Conservation (phyloP, 23 red algal genomes). For the Cyanidiococcus yangmingshanensis region DNA sequence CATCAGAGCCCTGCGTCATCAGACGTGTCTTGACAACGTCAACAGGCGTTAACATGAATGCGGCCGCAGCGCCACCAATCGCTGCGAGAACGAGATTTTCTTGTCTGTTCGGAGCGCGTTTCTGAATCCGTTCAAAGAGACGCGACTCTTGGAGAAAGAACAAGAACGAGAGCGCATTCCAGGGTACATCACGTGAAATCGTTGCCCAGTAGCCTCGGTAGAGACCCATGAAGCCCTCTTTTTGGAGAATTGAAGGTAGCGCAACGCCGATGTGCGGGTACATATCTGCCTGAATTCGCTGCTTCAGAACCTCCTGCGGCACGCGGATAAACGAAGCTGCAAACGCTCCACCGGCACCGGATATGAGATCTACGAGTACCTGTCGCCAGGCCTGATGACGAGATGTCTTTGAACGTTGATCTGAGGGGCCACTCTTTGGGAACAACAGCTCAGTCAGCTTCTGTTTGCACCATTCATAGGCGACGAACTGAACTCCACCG, state of each 20-base stretch:
- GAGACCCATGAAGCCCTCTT: slow-evolving; percentile 45
- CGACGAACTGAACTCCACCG: slow-evolving; percentile 85
- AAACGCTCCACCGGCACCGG: slow-evolving; percentile 69
- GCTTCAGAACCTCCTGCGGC: slow-evolving; percentile 97
- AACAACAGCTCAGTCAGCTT: slow-evolving; percentile 33
- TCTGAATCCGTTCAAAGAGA: slow-evolving; percentile 45
- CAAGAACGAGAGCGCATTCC: slow-evolving; percentile 98
- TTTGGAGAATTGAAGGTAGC: slow-evolving; percentile 44
- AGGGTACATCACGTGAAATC: slow-evolving; percentile 89
- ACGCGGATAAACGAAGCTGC: slow-evolving; percentile 70
- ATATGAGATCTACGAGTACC: slow-evolving; percentile 49
- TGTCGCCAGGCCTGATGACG: slow-evolving; percentile 8
- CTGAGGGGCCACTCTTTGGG: not conserved
- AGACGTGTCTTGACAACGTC: slow-evolving; percentile 97
- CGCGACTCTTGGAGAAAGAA: slow-evolving; percentile 75
- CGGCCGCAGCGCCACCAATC: slow-evolving; percentile 61
- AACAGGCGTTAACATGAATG: slow-evolving; percentile 92
- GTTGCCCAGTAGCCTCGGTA: slow-evolving; percentile 87
- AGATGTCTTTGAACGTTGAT: not conserved
- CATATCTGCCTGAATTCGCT: slow-evolving; percentile 92
- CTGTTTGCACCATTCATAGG: slow-evolving; percentile 76
- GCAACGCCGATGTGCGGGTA: slow-evolving; percentile 84
- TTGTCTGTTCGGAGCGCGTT: slow-evolving; percentile 44
- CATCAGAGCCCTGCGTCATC: slow-evolving; percentile 77
- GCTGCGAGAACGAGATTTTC: slow-evolving; percentile 84